Evolutionary conservation across 2,329 filamentous ascomycete species (phyloP), one percentile per base, ranked within the genome.

Genomic region (Zopfia rhizophila): DNA sequence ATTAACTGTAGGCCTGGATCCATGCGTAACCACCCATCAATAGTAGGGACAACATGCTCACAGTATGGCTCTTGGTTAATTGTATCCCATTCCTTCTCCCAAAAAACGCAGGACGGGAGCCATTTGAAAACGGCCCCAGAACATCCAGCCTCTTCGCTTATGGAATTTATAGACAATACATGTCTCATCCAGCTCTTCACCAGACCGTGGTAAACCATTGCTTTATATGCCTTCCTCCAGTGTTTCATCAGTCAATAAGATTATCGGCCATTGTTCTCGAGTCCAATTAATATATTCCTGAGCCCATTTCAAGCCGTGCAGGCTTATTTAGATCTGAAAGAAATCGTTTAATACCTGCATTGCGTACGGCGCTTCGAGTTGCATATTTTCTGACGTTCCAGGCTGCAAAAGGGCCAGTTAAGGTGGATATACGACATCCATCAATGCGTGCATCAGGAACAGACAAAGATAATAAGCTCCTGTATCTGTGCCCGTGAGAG

Each of bases 11-110:
- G 28, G 12, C 25, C 3, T 16, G 38, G 38, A 41, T 45, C 17
- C n/a, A 49, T 10, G 8, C 38, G 14, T 35, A 49, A n/a, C 38
- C 38, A 49, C 12, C 38, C 28, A 36, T 52, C 28, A 18, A 52
- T 45, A 32, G 49, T 7, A 33, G 48, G 45, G n/a, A 52, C 31
- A 25, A 35, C 45, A 32, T 32, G 25, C 12, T 48, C 23, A 35
- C 39, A 45, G 21, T 52, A 52, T 5, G 17, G 22, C 18, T 52
- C n/a, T 13, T 40, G 28, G 18, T 33, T 38, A 38, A 51, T 48
- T 8, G 32, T 38, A 8, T 38, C 31, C 38, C 40, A 53, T 13
- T 50, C 49, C 29, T 46, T 50, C 36, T 53, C 48, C 45, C 25
- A 52, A 32, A 48, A 52, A n/a, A 52, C 19, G 27, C 21, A 25